These are phyloP conservation scores for Lizonia empirigonia DNA, from an alignment of 2,329 filamentous ascomycete genomes.

Conservation along the genomic window DNA sequence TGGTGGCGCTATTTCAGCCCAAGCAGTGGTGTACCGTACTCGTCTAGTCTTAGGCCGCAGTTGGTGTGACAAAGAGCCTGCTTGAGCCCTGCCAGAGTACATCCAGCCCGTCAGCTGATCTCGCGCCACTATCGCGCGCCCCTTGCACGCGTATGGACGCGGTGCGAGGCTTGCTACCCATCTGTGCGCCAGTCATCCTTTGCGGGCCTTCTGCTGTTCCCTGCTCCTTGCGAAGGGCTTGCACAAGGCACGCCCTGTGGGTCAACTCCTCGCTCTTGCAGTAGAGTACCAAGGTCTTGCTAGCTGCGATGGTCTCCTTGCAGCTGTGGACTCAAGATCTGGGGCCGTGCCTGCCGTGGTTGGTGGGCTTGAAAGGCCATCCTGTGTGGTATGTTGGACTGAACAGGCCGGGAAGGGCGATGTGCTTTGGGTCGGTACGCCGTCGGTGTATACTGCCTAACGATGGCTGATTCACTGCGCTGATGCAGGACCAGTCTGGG, in stretches of 20 bases:
- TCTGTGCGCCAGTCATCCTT: not conserved
- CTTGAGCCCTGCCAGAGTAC: too few species aligned
- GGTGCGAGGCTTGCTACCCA: slow-evolving; percentile 6
- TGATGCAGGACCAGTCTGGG: too few species aligned
- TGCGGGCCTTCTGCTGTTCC: not conserved
- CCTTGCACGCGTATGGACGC: not conserved
- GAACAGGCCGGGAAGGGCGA: too few species aligned
- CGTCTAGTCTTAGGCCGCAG: too few species aligned
- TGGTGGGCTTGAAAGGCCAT: not conserved
- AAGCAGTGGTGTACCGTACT: not conserved
- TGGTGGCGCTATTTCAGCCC: not conserved
- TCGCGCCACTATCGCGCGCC: slow-evolving; percentile 12
- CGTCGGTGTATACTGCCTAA: too few species aligned
- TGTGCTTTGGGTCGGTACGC: too few species aligned
- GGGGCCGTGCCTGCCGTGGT: not conserved
- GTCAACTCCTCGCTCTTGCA: not conserved
- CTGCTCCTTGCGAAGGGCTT: not conserved
- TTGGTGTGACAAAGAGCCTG: too few species aligned
- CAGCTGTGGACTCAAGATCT: not conserved
- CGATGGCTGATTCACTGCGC: too few species aligned
- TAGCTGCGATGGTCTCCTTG: not conserved
- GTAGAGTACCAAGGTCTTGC: not conserved
- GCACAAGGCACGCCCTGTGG: not conserved
- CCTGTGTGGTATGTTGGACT: too few species aligned
- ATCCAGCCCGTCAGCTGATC: slow-evolving; percentile 8